Evolutionary conservation across 2,329 filamentous ascomycete genomes (phyloP), one percentile per base, ranked within the genome.

Genomic region (Penicillium capsulatum): DNA sequence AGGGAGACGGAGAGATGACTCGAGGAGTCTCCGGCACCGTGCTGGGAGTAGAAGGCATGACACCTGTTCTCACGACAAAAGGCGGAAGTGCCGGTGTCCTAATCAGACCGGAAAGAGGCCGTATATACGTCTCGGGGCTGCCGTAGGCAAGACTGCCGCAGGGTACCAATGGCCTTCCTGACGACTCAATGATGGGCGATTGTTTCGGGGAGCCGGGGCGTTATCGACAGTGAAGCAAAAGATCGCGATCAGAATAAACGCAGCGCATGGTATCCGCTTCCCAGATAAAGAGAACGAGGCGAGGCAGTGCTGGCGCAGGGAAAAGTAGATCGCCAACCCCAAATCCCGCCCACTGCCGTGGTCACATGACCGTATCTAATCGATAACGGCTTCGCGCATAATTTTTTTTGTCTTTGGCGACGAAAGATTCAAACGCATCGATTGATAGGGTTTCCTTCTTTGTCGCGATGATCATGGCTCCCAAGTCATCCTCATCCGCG

Each of bases 1-100:
- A 83, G 28, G 90, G 89, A 39, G 88, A 92, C 28, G 90, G 89
- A 9, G 88, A 94, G 54, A 92, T 94, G 53, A 96, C 86, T 59
- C 88, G 83, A 57, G 89, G 89, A 40, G 84, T 92, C 41, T 77
- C 77, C 41, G 90, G 89, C 42, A 92, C 72, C 53, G 73, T 70
- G 48, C 77, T 70, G 55, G 71, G 69, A 33, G 61, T 59, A 15
- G 71, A 68, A 30, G 59, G 44, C 62, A 76, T 76, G 31, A 65
- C 53, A 51, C 49, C 39, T 35, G 51, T 19, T 53, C 44, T 51
- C 17, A 59, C 53, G 42, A 63, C 58, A 54, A 70, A 70, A 44
- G 71, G 60, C 40, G 77, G 73, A 70, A 82, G 79, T 35, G 48
- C 43, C 41, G 59, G 45, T 38, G 46, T 34, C 36, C 42, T 34